Percentiles rank a stretch among this genome's conserved stretches.
phyloP scores from a whole-genome alignment of 2,329 filamentous ascomycete species.

The Arthrobotrys pseudoclavata region DNA sequence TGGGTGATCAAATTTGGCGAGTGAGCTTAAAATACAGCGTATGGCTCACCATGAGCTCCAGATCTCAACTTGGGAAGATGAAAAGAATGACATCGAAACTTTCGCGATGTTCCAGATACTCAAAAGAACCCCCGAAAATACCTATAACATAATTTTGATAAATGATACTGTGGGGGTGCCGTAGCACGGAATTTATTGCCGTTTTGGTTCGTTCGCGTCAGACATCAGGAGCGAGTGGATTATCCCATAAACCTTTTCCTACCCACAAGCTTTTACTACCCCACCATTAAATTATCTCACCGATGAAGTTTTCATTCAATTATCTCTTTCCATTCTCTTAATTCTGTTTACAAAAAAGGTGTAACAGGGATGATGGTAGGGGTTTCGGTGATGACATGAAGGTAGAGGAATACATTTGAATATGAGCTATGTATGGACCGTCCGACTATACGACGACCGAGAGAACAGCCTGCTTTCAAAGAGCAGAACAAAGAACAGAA shows the following conservation, averaged over 20 bases:
- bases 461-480: not conserved
- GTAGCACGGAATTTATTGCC: constrained; percentile 6
- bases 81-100: not conserved
- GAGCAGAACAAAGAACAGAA: constrained; percentile 58
- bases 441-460: constrained; percentile 4
- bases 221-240: not conserved
- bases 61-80: no score
- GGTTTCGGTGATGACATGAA: constrained; percentile 21
- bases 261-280: no score
- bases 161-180: not conserved
- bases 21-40: not conserved
- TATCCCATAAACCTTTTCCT: not conserved
- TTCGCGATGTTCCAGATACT: not conserved
- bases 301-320: not conserved
- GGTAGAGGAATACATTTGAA: constrained; percentile 28
- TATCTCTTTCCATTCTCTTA: constrained; percentile 32
- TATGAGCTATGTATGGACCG: constrained; percentile 5
- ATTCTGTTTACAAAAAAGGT: constrained; percentile 23
- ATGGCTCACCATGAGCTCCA: no score
- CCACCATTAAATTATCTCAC: no score
- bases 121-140: not conserved
- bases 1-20: no score
- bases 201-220: constrained; percentile 2
- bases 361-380: constrained; percentile 12
- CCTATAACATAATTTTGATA: not conserved